Conservation (phyloP, 1,139 yeast genomes). For the Candida albicans region DNA sequence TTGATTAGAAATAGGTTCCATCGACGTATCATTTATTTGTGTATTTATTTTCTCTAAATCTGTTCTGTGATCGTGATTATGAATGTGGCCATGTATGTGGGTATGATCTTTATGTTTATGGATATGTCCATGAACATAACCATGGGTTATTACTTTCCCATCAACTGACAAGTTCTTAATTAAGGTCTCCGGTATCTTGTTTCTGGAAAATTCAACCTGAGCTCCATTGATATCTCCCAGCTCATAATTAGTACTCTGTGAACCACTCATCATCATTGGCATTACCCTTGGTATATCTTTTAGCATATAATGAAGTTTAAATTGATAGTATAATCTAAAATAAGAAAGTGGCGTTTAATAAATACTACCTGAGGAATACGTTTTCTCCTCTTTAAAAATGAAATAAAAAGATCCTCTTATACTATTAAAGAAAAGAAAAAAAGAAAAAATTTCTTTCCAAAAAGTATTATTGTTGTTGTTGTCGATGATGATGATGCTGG, state of each 20-base stretch:
- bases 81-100: slow-evolving; percentile 70
- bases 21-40: neutral
- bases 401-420: no score
- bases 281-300: no score
- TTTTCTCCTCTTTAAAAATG: no score
- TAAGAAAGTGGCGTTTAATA: no score
- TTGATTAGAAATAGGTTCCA: neutral
- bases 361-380: no score
- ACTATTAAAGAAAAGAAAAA: no score
- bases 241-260: neutral
- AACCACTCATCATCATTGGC: neutral
- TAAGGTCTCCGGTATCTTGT: neutral
- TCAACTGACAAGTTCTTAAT: slow-evolving; percentile 5
- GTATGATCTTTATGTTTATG: slow-evolving; percentile 65
- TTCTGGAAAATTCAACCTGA: neutral
- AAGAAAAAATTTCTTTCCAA: no score
- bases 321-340: no score
- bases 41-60: neutral
- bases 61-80: slow-evolving; percentile 45
- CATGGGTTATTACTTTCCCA: slow-evolving; percentile 34
- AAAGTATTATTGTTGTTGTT: no score
- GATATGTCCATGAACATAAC: slow-evolving; percentile 68
- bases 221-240: no score
- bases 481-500: neutral
- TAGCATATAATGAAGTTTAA: no score